These are phyloP conservation scores for Baudoinia panamericana DNA, from an alignment of 495 filamentous ascomycete species.

Conservation along the genomic window DNA sequence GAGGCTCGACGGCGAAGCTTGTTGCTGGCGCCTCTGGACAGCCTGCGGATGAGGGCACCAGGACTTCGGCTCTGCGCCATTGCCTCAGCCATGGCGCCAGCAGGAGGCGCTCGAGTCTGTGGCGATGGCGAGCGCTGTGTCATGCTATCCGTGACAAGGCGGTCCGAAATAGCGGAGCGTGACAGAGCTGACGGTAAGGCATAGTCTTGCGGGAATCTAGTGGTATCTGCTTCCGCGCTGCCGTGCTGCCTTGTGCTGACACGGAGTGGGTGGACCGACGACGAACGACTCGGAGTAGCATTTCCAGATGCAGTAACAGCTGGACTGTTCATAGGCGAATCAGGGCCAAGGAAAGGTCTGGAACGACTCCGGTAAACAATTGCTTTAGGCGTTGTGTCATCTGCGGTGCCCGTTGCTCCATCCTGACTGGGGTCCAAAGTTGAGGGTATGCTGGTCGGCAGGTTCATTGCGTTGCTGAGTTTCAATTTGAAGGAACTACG, in stretches of 20 bases:
- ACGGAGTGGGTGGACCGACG: too few species aligned
- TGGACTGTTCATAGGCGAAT: too few species aligned
- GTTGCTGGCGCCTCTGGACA: slow-evolving; percentile 52
- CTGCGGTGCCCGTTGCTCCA: neutral
- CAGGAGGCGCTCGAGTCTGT: slow-evolving; percentile 14
- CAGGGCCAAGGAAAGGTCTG: too few species aligned
- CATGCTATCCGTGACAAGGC: slow-evolving; percentile 5
- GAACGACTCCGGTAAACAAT: neutral
- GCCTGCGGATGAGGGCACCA: slow-evolving; percentile 50
- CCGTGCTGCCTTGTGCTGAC: too few species aligned
- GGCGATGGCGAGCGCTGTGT: slow-evolving; percentile 17
- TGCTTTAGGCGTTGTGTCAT: neutral
- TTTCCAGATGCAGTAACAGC: too few species aligned
- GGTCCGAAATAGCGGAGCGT: slow-evolving; percentile 3
- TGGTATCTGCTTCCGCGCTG: neutral
- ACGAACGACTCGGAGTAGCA: neutral
- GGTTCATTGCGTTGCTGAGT: neutral
- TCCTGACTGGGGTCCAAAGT: neutral
- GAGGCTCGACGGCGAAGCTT: slow-evolving; percentile 58
- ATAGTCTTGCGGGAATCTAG: slow-evolving; percentile 6
- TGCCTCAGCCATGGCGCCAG: slow-evolving; percentile 42
- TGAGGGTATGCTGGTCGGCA: neutral
- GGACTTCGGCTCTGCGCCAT: slow-evolving; percentile 39
- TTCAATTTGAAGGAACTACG: neutral
- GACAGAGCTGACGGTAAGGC: neutral